Conservation (phyloP, 768 basidiomycete species). For the Tulasnella sp. region DNA sequence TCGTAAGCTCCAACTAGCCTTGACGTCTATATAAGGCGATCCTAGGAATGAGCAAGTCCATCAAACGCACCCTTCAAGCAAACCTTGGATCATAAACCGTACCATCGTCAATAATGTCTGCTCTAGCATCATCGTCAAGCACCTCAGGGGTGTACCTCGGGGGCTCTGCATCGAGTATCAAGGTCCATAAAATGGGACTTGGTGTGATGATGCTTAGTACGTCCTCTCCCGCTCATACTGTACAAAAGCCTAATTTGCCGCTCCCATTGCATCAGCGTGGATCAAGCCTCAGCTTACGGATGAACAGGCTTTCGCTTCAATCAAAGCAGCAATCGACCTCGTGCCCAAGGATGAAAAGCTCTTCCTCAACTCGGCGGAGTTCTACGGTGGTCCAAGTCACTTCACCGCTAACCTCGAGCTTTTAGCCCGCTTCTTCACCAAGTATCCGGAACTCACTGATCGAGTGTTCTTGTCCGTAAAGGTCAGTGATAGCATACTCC, state of each 20-base stretch:
- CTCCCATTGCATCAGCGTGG: constrained; percentile 27
- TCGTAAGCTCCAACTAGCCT: no score
- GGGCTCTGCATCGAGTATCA: background rate
- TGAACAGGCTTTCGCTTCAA: constrained; percentile 48
- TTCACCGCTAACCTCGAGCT: constrained; percentile 27
- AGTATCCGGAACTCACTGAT: constrained; percentile 30
- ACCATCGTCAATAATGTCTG: no score
- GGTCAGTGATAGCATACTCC: constrained; percentile 25
- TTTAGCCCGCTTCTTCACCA: constrained; percentile 31
- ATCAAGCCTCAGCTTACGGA: constrained; percentile 36
- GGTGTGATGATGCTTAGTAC: constrained; percentile 48
- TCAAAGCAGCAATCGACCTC: constrained; percentile 32
- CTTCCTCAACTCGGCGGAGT: constrained; percentile 36
- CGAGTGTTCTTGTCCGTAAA: constrained; percentile 30
- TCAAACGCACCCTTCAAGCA: no score
- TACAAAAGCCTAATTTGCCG: background rate
- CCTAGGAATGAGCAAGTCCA: no score
- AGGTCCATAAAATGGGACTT: constrained; percentile 20
- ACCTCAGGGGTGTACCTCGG: no score
- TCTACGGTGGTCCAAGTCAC: constrained; percentile 25
- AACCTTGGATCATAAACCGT: no score
- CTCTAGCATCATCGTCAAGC: no score
- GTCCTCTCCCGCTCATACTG: constrained; percentile 18
- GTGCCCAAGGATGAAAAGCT: constrained; percentile 32
- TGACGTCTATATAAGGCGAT: no score